Base-by-base conservation (phyloP, 2,329 filamentous ascomycete species). In the Trichoderma arundinaceum region DNA sequence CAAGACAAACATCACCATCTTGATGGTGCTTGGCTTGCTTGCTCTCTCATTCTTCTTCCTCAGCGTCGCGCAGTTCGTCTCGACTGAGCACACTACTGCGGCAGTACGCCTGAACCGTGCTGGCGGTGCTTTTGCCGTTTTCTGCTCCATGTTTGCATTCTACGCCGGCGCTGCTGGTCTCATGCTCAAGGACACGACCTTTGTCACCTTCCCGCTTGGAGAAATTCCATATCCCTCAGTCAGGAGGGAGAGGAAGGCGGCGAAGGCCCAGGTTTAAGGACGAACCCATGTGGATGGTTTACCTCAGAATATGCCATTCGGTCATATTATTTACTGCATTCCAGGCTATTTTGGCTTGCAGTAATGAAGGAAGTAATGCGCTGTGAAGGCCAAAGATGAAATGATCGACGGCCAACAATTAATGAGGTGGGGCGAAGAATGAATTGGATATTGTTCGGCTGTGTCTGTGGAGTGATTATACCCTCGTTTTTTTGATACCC, bases 1-100 rank as follows among this genome's bases (percentile, higher is more conserved):
- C 17, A 79, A 81, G 68, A 88, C 86, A 4, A 88, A 86, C 44
- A 77, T 88, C 12, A 81, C 84, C 54, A 87, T 88, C 75, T 80
- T 87, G 71, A 68, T 77, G 54, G 82, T 88, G 3, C 85, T 89
- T 73, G 83, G 84, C 72, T 85, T 84, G 12, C 81, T 90, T 15
- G 81, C 83, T 56, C 67, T 89, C 32, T 83, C 84, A 1, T 88
- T 88, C 72, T 76, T 89, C 38, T 75, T 88, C 65, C 82, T 90
- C 6, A 84, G 83, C 60, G 77, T 90, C 51, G 83, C 81, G 1
- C 83, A 89, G 73, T 82, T 88, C 61, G 71, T 82, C 58, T 71
- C 72, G n/a, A 76, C 77, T 1, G 73, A 75, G 46, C 75, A 79
- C 58, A 68, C 70, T 0, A 74, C 69, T 0, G 75, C 72, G 1